phyloP scores from a whole-genome alignment of 495 filamentous ascomycete species.

The Aspergillus campestris region DNA sequence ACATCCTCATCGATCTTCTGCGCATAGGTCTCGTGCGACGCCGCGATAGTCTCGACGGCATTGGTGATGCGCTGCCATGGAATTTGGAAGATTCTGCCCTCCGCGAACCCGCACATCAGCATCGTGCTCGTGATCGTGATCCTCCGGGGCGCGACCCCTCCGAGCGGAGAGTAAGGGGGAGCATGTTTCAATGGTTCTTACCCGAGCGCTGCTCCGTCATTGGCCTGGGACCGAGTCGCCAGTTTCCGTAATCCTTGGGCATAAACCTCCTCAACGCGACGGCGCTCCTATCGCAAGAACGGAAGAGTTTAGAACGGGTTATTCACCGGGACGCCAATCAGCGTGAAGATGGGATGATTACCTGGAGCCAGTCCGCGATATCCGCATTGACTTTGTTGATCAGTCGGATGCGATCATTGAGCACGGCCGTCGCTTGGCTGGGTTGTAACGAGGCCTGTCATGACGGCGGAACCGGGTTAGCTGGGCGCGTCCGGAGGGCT shows the following conservation, averaged over 20 bases:
- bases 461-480: conserved; percentile 6
- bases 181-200: conserved; percentile 31
- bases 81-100: conserved; percentile 68
- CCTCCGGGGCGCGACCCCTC: too few relatives aligned
- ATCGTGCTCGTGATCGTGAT: not conserved
- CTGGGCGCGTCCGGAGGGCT: not conserved
- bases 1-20: conserved; percentile 85
- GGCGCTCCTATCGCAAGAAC: conserved; percentile 61
- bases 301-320: too few relatives aligned
- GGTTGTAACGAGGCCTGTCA: conserved; percentile 73
- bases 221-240: conserved; percentile 55
- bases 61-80: conserved; percentile 90
- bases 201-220: conserved; percentile 75
- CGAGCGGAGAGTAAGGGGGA: too few relatives aligned
- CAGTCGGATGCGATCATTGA: conserved; percentile 82
- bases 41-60: conserved; percentile 69
- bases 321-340: too few relatives aligned
- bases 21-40: conserved; percentile 76
- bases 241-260: conserved; percentile 77
- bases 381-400: conserved; percentile 81
- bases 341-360: conserved; percentile 32
- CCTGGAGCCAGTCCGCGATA: conserved; percentile 96
- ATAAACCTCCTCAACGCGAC: conserved; percentile 87
- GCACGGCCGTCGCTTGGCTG: conserved; percentile 69
- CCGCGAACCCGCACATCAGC: not conserved